A percentile compares a stretch with the other conserved stretches of the same genome.
phyloP scores from a whole-genome alignment of 495 filamentous ascomycete genomes.

The Cercophora sp. region DNA sequence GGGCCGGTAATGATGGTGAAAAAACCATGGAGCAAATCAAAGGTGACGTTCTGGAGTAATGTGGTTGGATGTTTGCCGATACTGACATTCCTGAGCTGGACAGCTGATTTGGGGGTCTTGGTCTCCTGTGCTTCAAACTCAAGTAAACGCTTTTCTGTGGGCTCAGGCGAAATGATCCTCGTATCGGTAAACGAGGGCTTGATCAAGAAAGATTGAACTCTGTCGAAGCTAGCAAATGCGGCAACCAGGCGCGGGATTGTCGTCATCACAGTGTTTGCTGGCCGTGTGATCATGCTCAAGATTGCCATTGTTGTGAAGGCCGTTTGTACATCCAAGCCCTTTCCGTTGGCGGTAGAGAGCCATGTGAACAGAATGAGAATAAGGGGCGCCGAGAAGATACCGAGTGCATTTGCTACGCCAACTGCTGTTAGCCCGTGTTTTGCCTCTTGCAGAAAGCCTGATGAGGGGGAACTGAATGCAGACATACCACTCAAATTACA shows the following conservation, averaged over 20 bases:
- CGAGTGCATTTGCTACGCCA: slow-evolving; percentile 38
- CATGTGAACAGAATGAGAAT: slow-evolving; percentile 36
- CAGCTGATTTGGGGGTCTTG: no score
- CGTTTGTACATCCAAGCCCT: slow-evolving; percentile 27
- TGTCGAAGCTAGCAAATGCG: slow-evolving; percentile 30
- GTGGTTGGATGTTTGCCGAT: slow-evolving; percentile 1
- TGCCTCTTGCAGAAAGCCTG: no score
- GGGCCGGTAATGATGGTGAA: slow-evolving; percentile 31
- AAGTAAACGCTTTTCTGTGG: background rate
- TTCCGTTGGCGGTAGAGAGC: slow-evolving; percentile 16
- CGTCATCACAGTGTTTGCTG: slow-evolving; percentile 43
- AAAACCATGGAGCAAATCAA: slow-evolving; percentile 9
- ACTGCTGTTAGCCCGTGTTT: no score
- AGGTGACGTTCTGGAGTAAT: slow-evolving; percentile 12
- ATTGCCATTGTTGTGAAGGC: slow-evolving; percentile 38
- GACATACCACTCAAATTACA: slow-evolving; percentile 47
- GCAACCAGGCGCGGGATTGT: slow-evolving; percentile 32
- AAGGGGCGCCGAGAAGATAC: slow-evolving; percentile 40
- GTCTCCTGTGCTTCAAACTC: no score
- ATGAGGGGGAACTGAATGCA: no score
- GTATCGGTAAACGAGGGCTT: background rate
- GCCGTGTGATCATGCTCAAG: slow-evolving; percentile 33
- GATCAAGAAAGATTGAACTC: slow-evolving; percentile 28
- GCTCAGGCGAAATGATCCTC: background rate
- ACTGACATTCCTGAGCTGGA: background rate